phyloP scores from a whole-genome alignment of 306 rosid species.

The Medicago lupulina region DNA sequence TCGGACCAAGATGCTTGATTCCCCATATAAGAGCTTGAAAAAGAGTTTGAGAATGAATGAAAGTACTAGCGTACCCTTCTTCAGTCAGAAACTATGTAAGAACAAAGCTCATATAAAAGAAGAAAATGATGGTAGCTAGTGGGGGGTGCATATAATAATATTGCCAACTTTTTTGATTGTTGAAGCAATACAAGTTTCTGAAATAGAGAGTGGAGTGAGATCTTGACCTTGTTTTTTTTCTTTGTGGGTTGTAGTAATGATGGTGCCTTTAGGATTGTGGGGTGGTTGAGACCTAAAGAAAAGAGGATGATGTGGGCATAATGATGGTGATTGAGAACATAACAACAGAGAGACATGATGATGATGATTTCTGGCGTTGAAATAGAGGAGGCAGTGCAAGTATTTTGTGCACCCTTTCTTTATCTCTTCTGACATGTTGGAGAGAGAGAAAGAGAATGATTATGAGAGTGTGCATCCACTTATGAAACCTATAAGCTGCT shows the following conservation, averaged over 20 bases:
- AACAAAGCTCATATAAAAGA: not conserved
- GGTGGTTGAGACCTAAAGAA: slow-evolving; percentile 51
- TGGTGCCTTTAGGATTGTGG: slow-evolving; percentile 56
- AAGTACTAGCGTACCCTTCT: slow-evolving; percentile 18
- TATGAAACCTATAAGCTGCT: not conserved
- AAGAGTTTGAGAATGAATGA: not conserved
- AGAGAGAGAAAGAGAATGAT: not conserved
- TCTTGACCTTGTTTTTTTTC: not conserved
- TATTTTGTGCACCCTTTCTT: slow-evolving; percentile 40
- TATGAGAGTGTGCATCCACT: not conserved
- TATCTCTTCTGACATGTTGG: slow-evolving; percentile 44
- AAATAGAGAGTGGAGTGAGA: slow-evolving; percentile 7
- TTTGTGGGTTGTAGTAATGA: slow-evolving; percentile 51
- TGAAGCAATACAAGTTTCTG: slow-evolving; percentile 29
- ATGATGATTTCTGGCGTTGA: slow-evolving; percentile 53
- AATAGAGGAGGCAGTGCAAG: slow-evolving; percentile 46
- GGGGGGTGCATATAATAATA: slow-evolving; percentile 2
- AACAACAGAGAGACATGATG: slow-evolving; percentile 59
- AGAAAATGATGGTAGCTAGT: not conserved
- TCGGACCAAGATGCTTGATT: slow-evolving; percentile 98
- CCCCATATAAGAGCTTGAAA: slow-evolving; percentile 56
- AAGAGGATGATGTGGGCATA: slow-evolving; percentile 55
- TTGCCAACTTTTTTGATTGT: not conserved
- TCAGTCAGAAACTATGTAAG: slow-evolving; percentile 28
- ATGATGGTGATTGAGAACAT: slow-evolving; percentile 66